Percentiles rank a stretch among this genome's conserved stretches.
Evolutionary conservation across 1,139 yeast species (phyloP).

Genomic region (Kodamaea ohmeri): DNA sequence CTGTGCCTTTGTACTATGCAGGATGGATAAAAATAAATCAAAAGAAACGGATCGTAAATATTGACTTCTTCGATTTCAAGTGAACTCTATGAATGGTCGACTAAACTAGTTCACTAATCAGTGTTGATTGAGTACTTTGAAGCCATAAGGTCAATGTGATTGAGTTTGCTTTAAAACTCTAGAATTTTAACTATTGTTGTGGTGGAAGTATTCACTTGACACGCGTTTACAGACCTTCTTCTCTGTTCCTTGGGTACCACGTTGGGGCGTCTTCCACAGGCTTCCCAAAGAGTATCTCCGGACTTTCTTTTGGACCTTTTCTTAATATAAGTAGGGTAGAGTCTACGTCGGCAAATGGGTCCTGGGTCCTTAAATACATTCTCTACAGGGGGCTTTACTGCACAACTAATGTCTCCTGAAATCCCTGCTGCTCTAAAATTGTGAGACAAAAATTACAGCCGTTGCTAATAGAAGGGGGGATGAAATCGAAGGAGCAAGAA

Average conservation of each 20-base stretch:
- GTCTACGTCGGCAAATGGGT: neutral
- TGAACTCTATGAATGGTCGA: no score
- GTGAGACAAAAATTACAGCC: neutral
- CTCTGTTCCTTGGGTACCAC: no score
- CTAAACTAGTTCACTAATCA: neutral
- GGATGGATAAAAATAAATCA: conserved; percentile 3
- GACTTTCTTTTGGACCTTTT: neutral
- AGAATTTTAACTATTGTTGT: neutral
- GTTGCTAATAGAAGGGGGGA: conserved; percentile 1
- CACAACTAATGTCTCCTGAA: neutral
- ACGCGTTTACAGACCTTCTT: no score
- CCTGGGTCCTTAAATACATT: neutral
- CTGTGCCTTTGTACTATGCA: conserved; percentile 1
- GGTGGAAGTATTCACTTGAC: neutral
- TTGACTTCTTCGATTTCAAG: neutral
- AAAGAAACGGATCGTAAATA: conserved; percentile 3
- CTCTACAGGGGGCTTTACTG: neutral
- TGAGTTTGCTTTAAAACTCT: no score
- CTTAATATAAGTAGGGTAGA: no score
- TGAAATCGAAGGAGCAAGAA: neutral
- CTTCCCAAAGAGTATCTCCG: neutral
- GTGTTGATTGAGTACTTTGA: no score
- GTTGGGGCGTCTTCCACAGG: neutral
- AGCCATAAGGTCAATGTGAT: no score
- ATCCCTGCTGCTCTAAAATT: conserved; percentile 1